Evolutionary conservation across 345 rosid species (phyloP).

Genomic region (Arabidopsis arenosa): DNA sequence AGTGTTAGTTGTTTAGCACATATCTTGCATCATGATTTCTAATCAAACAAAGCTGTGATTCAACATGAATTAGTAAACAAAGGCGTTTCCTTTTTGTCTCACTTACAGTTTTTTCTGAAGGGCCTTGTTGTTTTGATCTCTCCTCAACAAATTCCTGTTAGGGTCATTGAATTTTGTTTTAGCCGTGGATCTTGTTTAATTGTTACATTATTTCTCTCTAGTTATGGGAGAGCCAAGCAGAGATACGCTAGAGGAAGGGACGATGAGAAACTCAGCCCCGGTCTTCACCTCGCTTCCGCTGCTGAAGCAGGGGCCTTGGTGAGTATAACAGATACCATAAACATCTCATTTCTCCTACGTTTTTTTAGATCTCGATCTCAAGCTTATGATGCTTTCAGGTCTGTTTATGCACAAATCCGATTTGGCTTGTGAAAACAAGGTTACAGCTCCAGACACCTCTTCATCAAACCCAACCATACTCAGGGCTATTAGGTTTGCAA

Average conservation of each 20-base stretch:
- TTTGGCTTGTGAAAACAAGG: conserved; percentile 97
- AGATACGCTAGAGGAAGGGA: conserved; percentile 72
- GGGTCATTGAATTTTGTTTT: not conserved
- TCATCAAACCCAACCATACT: conserved; percentile 73
- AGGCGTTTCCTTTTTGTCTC: not conserved
- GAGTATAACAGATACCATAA: conserved; percentile 32
- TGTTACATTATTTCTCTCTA: conserved; percentile 36
- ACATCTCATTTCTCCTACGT: conserved; percentile 6
- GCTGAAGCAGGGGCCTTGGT: conserved; percentile 98
- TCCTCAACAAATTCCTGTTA: not conserved
- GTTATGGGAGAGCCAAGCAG: conserved; percentile 88
- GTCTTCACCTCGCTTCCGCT: conserved; percentile 90
- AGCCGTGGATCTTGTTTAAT: not conserved
- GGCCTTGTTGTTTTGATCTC: conserved; percentile 6
- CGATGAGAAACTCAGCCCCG: conserved; percentile 61
- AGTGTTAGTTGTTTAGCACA: conserved; percentile 40
- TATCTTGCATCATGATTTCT: not conserved
- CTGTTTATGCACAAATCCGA: conserved; percentile 85
- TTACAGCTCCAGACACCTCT: conserved; percentile 92
- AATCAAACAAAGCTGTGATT: not conserved
- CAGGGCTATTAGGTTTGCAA: conserved; percentile 81
- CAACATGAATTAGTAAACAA: not conserved
- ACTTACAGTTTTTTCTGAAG: not conserved
- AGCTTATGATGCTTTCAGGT: conserved; percentile 57
- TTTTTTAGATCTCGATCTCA: not conserved